Evolutionary conservation across 2,329 filamentous ascomycete species (phyloP).

Genomic region (Alternaria conjuncta): DNA sequence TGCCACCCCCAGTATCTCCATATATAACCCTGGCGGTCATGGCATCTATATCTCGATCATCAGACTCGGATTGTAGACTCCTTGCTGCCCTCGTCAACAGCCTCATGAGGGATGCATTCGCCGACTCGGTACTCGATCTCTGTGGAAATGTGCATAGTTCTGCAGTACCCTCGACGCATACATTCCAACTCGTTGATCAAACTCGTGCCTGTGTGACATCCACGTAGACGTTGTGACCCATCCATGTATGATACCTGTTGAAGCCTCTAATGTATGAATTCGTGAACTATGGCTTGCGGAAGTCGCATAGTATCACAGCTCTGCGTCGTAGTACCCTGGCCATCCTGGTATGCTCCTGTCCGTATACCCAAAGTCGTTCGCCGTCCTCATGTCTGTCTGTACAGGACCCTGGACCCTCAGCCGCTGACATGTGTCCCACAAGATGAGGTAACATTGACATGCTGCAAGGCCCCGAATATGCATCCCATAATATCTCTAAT

Average conservation of each 20-base stretch:
- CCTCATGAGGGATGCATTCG: neutral
- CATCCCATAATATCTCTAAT: accelerated
- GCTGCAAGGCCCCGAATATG: neutral
- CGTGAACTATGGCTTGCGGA: neutral
- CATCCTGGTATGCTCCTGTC: too few relatives aligned
- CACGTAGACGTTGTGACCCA: too few relatives aligned
- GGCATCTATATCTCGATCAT: neutral
- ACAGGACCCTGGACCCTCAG: neutral
- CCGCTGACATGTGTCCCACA: neutral
- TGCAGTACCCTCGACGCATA: neutral
- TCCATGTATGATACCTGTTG: neutral
- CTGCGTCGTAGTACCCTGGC: neutral
- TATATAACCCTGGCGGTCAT: neutral
- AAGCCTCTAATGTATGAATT: accelerated
- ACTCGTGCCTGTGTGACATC: neutral
- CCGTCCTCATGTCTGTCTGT: neutral
- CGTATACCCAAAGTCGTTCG: neutral
- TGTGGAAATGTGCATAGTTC: neutral
- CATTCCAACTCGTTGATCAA: neutral
- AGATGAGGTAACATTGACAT: too few relatives aligned
- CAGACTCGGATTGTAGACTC: neutral
- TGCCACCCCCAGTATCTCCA: neutral
- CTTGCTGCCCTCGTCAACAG: neutral
- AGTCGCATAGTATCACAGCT: too few relatives aligned
- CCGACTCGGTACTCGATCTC: neutral